Evolutionary conservation across 2,329 filamentous ascomycete genomes (phyloP).

Genomic region (Paecilomyces dactylethromorphus): DNA sequence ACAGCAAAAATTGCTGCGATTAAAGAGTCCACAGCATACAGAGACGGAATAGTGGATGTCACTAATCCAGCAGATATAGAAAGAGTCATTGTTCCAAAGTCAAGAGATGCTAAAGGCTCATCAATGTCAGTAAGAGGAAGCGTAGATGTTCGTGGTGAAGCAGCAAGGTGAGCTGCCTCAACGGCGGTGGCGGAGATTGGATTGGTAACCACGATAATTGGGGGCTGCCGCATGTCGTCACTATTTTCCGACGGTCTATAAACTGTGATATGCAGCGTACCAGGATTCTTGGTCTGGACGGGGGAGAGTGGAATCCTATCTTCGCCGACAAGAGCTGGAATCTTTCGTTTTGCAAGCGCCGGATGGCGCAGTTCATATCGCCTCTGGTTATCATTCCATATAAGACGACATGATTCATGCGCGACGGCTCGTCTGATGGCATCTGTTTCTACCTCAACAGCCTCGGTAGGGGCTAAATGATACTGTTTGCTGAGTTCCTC

Average conservation of each 20-base stretch:
- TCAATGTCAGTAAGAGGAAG: conserved; percentile 33
- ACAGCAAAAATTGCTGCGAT: conserved; percentile 40
- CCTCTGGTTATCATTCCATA: conserved; percentile 34
- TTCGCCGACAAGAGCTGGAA: conserved; percentile 26
- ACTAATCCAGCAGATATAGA: conserved; percentile 36
- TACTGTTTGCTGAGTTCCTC: conserved; percentile 33
- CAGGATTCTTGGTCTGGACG: conserved; percentile 21
- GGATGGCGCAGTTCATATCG: conserved; percentile 43
- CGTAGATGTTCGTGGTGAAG: conserved; percentile 31
- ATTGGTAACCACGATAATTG: conserved; percentile 32
- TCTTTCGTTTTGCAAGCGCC: conserved; percentile 25
- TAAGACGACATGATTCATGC: conserved; percentile 40
- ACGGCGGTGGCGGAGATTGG: conserved; percentile 29
- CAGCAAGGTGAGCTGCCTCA: conserved; percentile 24
- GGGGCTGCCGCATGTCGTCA: conserved; percentile 17
- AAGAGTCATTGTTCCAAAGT: conserved; percentile 35
- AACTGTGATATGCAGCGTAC: conserved; percentile 36
- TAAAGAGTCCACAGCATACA: conserved; percentile 43
- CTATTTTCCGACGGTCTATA: conserved; percentile 23
- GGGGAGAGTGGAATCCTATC: conserved; percentile 27
- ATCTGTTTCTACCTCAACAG: conserved; percentile 35
- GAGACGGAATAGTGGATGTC: conserved; percentile 34
- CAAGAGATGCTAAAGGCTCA: conserved; percentile 35
- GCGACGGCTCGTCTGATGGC: conserved; percentile 38
- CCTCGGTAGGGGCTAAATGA: conserved; percentile 32